phyloP scores from a whole-genome alignment of 495 filamentous ascomycete species.

The Penicillium longicatenatum region DNA sequence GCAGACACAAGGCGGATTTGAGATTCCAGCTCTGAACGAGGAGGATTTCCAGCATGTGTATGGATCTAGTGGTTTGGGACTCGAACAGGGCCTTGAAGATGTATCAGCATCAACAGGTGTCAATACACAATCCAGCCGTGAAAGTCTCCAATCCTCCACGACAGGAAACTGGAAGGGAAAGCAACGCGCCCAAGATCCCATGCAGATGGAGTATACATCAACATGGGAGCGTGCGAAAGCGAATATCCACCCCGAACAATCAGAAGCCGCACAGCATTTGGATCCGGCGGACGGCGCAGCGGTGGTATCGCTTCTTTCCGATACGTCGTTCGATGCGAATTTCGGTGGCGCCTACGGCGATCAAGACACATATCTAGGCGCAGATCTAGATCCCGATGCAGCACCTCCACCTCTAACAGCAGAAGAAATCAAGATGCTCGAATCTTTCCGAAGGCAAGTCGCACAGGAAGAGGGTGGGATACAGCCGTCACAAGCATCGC shows the following conservation, averaged over 20 bases:
- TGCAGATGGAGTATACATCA: constrained; percentile 20
- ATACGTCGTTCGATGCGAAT: constrained; percentile 56
- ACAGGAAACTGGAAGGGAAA: constrained; percentile 36
- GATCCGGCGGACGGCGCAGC: constrained; percentile 39
- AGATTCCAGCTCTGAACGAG: constrained; percentile 28
- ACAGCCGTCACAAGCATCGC: background rate
- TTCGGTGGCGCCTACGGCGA: constrained; percentile 17
- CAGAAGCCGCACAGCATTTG: background rate
- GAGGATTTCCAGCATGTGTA: constrained; percentile 36
- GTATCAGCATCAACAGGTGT: background rate
- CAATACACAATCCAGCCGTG: background rate
- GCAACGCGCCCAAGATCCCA: constrained; percentile 18
- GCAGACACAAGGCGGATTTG: constrained; percentile 21
- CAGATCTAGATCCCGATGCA: constrained; percentile 30
- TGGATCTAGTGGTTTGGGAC: constrained; percentile 8
- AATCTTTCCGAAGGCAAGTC: constrained; percentile 36
- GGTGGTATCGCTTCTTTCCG: constrained; percentile 52
- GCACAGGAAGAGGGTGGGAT: background rate
- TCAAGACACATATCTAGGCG: constrained; percentile 30
- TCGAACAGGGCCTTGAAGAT: background rate
- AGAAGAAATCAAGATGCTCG: constrained; percentile 35
- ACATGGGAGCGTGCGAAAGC: constrained; percentile 22
- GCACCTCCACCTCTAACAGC: constrained; percentile 27
- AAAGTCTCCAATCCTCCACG: background rate
- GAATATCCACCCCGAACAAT: background rate